phyloP scores from a whole-genome alignment of 2,329 filamentous ascomycete genomes.

The Pseudocercospora fijiensis region DNA sequence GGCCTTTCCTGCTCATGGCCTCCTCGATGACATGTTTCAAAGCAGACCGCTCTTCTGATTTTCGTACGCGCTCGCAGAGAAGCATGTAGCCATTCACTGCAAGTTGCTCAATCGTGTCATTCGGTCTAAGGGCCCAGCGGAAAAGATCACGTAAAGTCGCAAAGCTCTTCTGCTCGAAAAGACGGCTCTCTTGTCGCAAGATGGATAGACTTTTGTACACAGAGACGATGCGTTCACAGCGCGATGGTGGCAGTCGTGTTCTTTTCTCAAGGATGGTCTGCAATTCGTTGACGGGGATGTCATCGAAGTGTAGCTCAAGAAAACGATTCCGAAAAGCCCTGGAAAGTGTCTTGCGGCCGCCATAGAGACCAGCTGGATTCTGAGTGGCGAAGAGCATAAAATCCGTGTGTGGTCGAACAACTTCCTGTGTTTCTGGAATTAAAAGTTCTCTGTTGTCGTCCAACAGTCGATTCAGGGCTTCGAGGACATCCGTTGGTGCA shows the following conservation, averaged over 20 bases:
- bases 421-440: constrained; percentile 93
- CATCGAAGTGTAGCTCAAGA: constrained; percentile 93
- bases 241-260: constrained; percentile 84
- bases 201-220: constrained; percentile 92
- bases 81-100: constrained; percentile 95
- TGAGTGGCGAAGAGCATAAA: constrained; percentile 99
- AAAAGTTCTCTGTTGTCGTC: constrained; percentile 96
- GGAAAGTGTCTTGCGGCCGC: constrained; percentile 88
- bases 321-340: constrained; percentile 96
- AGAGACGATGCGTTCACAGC: constrained; percentile 84
- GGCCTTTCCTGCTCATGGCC: constrained; percentile 65
- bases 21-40: constrained; percentile 87
- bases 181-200: constrained; percentile 79
- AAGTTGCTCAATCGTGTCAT: constrained; percentile 82
- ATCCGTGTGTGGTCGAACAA: constrained; percentile 85
- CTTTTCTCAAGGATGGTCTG: constrained; percentile 87
- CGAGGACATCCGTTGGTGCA: constrained; percentile 92
- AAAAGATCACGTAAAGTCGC: constrained; percentile 95
- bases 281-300: constrained; percentile 92
- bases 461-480: constrained; percentile 89
- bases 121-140: constrained; percentile 83
- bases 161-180: constrained; percentile 98
- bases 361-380: constrained; percentile 93
- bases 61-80: constrained; percentile 89
- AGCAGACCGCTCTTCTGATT: constrained; percentile 76